Evolutionary conservation across 768 basidiomycete genomes (phyloP).

Genomic region (Naganishia kalamii): DNA sequence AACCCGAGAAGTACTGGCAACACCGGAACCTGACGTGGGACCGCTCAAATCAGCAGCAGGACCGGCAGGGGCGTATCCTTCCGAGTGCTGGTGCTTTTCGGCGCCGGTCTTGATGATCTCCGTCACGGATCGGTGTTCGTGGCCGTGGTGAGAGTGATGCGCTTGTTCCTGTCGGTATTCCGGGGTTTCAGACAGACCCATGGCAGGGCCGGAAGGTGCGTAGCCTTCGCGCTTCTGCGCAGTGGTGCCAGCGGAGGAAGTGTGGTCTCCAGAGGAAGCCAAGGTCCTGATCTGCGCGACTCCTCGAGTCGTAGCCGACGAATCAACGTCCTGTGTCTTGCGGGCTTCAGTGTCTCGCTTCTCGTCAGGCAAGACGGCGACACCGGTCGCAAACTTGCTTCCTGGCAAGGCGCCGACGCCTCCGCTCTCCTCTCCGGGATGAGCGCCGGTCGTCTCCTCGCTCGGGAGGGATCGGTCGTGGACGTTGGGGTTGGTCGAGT

Average conservation of each 20-base stretch:
- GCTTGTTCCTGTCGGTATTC: neutral
- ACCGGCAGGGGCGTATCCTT: neutral
- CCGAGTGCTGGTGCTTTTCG: neutral
- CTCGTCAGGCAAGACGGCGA: conserved; percentile 38
- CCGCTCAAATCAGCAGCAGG: neutral
- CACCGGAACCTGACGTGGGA: too few relatives aligned
- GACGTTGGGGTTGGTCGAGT: conserved; percentile 4
- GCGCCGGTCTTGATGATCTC: neutral
- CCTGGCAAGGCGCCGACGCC: conserved; percentile 39
- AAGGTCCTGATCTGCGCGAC: neutral
- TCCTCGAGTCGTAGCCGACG: neutral
- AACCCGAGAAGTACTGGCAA: too few relatives aligned
- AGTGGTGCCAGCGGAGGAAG: neutral
- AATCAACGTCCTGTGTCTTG: neutral
- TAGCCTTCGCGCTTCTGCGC: conserved; percentile 1
- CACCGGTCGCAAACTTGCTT: conserved; percentile 28
- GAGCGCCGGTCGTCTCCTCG: conserved; percentile 33
- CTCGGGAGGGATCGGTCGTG: conserved; percentile 28
- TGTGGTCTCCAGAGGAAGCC: neutral
- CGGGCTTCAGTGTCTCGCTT: conserved; percentile 18
- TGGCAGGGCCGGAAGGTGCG: neutral
- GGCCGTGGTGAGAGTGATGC: neutral
- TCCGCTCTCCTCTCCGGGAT: conserved; percentile 29
- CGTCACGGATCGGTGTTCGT: neutral
- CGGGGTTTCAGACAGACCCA: neutral